Base-by-base conservation (phyloP, 2,329 filamentous ascomycete species). In the Diaporthe humulicola region DNA sequence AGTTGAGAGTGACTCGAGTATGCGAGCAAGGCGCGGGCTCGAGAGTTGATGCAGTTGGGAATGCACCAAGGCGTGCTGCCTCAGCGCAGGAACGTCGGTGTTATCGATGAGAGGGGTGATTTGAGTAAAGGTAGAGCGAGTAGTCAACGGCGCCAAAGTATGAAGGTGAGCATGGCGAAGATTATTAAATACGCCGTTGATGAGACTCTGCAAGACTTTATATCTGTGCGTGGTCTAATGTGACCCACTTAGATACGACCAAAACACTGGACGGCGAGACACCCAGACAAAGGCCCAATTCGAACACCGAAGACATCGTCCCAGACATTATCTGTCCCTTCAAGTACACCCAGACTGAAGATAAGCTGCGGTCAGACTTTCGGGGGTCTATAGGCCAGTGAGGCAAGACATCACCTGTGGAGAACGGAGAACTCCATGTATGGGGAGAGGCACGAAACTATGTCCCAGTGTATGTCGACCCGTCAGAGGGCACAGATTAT, bases 281-380 rank as follows among this genome's bases (percentile, higher is more conserved):
- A 2, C 60, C 25, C 2, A 45, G 17, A 48, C 4, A 3, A 10
- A 28, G 60, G 25, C 36, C 60, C 4, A 48, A 30, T 25, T n/a
- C 33, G 40, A 64, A 15, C 19, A 33, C 40, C 19, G 28, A 38
- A 30, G 60, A 15, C 25, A n/a, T 48, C 30, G 45, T 28, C 19
- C 42, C 38, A 30, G 40, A 14, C 40, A 15, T 48, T 14, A 48
- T 48, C 28, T 36, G 17, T 12, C 28, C 2, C 28, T 22, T 45
- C 19, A 33, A 4, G 40, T 15, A n/a, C n/a, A 28, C 57, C 19
- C 28, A 15, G 28, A 50, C 19, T 10, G 4, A 12, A 19, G 42
- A 50, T 50, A 48, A 66, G 40, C 28, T 50, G 42, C 60, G 60
- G 60, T 66, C 60, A 66, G 60, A 66, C 60, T 36, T 36, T 28